Evolutionary conservation across 2,329 filamentous ascomycete species (phyloP).

Genomic region (Fusarium sp.): DNA sequence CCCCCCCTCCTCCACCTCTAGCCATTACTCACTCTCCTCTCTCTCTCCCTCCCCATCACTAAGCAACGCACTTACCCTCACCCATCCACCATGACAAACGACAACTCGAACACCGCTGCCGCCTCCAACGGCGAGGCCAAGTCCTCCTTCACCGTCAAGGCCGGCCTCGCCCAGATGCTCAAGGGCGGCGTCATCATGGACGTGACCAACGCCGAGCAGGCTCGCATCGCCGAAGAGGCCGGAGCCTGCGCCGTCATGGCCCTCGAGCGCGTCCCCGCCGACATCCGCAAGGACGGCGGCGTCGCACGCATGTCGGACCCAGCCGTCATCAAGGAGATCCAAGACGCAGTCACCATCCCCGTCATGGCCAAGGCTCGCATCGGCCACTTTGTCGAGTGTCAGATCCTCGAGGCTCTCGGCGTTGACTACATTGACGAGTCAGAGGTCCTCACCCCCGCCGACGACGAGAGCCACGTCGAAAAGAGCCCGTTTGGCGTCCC

Average conservation of each 20-base stretch:
- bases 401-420: constrained; percentile 93
- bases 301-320: constrained; percentile 98
- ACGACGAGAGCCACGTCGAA: constrained; percentile 89
- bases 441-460: constrained; percentile 95
- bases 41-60: not conserved
- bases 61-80: not conserved
- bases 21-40: not conserved
- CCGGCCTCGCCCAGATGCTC: constrained; percentile 95
- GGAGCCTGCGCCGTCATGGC: constrained; percentile 98
- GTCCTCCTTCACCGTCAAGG: constrained; percentile 85
- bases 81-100: constrained; percentile 47
- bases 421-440: constrained; percentile 99
- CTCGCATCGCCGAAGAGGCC: constrained; percentile 96
- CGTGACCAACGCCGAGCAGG: constrained; percentile 91
- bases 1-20: not conserved
- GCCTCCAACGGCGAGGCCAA: constrained; percentile 49
- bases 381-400: constrained; percentile 97
- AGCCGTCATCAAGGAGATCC: constrained; percentile 92
- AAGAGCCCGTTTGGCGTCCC: constrained; percentile 85
- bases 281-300: constrained; percentile 91
- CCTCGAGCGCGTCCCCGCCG: constrained; percentile 94
- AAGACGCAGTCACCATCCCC: constrained; percentile 92
- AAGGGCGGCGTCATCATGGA: constrained; percentile 99
- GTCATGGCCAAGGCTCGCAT: constrained; percentile 99
- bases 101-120: constrained; percentile 41